These are phyloP conservation scores for Solanum pinnatisectum DNA, from an alignment of 257 asterid genomes.

Conservation along the genomic window DNA sequence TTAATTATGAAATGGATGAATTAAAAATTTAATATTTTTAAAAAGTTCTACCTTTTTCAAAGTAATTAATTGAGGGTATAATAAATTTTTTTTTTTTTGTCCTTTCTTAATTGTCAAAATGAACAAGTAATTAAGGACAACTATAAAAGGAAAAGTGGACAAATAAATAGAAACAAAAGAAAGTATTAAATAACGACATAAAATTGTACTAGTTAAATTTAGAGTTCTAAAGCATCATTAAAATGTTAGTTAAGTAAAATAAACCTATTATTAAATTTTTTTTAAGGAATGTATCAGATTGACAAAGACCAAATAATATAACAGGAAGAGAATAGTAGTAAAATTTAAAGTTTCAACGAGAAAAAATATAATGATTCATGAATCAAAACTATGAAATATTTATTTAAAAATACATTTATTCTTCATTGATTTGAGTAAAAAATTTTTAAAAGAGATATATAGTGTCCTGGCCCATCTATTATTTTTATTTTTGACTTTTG, in stretches of 20 bases:
- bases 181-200: not conserved
- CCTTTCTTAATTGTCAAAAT: too few relatives aligned
- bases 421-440: not conserved
- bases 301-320: not conserved
- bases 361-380: not conserved
- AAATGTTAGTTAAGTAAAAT: not conserved
- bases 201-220: not conserved
- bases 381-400: not conserved
- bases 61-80: too few relatives aligned
- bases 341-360: too few relatives aligned
- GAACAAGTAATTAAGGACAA: too few relatives aligned
- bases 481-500: not conserved
- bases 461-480: not conserved
- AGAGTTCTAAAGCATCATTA: not conserved
- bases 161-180: too few relatives aligned
- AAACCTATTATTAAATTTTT: not conserved
- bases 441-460: not conserved
- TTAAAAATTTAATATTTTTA: too few relatives aligned
- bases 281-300: not conserved
- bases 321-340: not conserved
- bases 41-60: too few relatives aligned
- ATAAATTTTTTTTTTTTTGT: too few relatives aligned
- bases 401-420: not conserved
- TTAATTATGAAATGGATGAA: too few relatives aligned
- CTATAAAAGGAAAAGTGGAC: too few relatives aligned